Evolutionary conservation across 1,139 yeast species (phyloP).

Genomic region (Yamadazyma spencermartinsiae): DNA sequence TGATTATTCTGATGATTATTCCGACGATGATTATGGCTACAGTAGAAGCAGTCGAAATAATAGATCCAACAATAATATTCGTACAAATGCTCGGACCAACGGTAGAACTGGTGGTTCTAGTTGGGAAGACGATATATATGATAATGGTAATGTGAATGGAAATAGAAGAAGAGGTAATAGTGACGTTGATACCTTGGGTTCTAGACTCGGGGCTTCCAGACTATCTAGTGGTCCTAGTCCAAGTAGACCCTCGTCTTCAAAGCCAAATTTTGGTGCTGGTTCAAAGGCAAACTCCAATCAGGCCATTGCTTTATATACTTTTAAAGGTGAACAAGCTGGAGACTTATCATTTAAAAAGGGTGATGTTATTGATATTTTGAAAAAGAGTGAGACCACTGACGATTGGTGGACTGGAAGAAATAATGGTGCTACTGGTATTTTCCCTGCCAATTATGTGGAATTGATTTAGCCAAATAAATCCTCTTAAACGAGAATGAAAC

Average conservation of each 20-base stretch:
- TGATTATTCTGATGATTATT: conserved; percentile 42
- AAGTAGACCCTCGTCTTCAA: conserved; percentile 43
- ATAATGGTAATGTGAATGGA: conserved; percentile 32
- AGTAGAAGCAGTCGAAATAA: conserved; percentile 11
- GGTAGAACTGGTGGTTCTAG: conserved; percentile 20
- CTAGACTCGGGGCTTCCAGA: conserved; percentile 32
- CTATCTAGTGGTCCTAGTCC: conserved; percentile 32
- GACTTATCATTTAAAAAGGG: conserved; percentile 93
- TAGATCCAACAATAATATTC: conserved; percentile 9
- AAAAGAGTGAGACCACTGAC: conserved; percentile 82
- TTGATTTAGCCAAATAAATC: too few species aligned
- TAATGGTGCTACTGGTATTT: conserved; percentile 83
- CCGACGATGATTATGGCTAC: conserved; percentile 31
- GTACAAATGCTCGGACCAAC: conserved; percentile 7
- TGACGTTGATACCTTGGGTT: conserved; percentile 38
- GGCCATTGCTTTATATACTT: conserved; percentile 87
- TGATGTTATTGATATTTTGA: conserved; percentile 85
- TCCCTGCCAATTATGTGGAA: conserved; percentile 97
- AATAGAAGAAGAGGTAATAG: conserved; percentile 31
- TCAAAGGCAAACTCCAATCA: conserved; percentile 57
- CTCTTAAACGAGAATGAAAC: too few species aligned
- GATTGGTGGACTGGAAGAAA: conserved; percentile 99
- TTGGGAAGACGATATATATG: conserved; percentile 89
- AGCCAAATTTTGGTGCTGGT: conserved; percentile 53
- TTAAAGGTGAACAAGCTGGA: conserved; percentile 88